A percentile compares a stretch with the other conserved stretches of the same genome.
Evolutionary conservation across 164 flowering plant genomes (phyloP).

Genomic region (Stephania cephalantha): DNA sequence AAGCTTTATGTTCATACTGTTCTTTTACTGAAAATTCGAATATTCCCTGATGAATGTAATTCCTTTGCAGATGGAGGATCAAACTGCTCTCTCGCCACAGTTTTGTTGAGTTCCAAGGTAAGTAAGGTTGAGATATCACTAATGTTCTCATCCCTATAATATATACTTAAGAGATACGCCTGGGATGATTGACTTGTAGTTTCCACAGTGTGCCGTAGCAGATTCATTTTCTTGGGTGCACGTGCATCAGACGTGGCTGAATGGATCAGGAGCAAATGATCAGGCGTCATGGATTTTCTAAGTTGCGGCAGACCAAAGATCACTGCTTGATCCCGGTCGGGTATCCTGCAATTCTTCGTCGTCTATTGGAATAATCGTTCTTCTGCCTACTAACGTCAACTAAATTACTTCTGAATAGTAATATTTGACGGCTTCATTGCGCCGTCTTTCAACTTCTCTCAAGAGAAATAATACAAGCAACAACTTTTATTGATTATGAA

Average conservation of each 20-base stretch:
- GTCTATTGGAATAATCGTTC: neutral
- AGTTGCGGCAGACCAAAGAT: neutral
- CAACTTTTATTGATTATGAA: neutral
- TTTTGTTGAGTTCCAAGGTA: constrained; percentile 41
- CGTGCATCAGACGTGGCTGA: constrained; percentile 57
- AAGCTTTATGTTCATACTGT: neutral
- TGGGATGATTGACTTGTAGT: neutral
- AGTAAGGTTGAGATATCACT: constrained; percentile 26
- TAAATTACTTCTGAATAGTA: neutral
- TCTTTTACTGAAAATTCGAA: too few relatives aligned
- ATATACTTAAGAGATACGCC: neutral
- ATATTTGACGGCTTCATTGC: neutral
- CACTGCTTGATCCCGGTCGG: neutral
- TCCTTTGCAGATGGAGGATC: constrained; percentile 38
- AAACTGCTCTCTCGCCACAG: constrained; percentile 36
- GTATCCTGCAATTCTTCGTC: neutral
- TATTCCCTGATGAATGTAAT: neutral
- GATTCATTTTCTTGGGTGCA: constrained; percentile 38
- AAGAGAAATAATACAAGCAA: neutral
- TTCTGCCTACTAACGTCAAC: neutral
- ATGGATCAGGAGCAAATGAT: constrained; percentile 28
- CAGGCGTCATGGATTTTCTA: constrained; percentile 34
- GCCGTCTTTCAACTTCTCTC: neutral
- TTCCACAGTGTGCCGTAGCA: constrained; percentile 19
- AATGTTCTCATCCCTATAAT: neutral